A percentile compares a stretch with the other conserved stretches of the same genome.
These are phyloP conservation scores for Amesomyces nigricolor DNA, from an alignment of 2,329 filamentous ascomycete genomes.

Conservation along the genomic window DNA sequence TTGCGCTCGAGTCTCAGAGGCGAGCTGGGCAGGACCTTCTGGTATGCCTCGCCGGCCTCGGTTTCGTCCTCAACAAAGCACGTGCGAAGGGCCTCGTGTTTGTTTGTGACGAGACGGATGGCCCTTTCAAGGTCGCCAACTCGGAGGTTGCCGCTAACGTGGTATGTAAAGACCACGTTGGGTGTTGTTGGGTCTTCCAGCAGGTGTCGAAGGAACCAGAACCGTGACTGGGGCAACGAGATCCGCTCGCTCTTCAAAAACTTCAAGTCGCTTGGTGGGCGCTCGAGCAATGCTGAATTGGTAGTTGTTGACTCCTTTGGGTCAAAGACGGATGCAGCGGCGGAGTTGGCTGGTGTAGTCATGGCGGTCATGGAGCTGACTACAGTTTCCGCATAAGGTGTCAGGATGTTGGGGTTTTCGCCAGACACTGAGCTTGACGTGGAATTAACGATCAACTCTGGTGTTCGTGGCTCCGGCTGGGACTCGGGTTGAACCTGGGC, in stretches of 20 bases:
- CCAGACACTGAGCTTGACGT: too few species aligned
- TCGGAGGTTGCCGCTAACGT: slow-evolving; percentile 32
- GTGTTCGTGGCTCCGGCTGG: too few species aligned
- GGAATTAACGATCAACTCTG: too few species aligned
- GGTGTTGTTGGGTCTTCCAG: slow-evolving; percentile 35
- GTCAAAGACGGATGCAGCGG: too few species aligned
- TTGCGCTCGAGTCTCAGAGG: too few species aligned
- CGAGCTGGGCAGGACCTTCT: too few species aligned
- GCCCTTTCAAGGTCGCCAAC: slow-evolving; percentile 32
- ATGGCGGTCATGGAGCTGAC: too few species aligned
- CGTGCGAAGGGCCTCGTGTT: slow-evolving; percentile 34
- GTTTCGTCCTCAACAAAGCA: slow-evolving; percentile 19
- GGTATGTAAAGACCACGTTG: slow-evolving; percentile 33
- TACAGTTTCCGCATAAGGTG: too few species aligned
- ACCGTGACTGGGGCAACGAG: slow-evolving; percentile 37
- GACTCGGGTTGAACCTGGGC: too few species aligned
- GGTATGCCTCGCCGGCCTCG: too few species aligned
- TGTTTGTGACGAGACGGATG: slow-evolving; percentile 27
- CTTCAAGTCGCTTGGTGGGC: not conserved
- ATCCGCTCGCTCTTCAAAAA: slow-evolving; percentile 24
- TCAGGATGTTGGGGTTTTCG: too few species aligned
- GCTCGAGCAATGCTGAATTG: not conserved
- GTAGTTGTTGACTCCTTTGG: not conserved
- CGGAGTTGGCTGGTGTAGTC: too few species aligned
- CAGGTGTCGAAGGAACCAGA: slow-evolving; percentile 36